phyloP scores from a whole-genome alignment of 2,329 filamentous ascomycete genomes.

The Aspergillus sp. region DNA sequence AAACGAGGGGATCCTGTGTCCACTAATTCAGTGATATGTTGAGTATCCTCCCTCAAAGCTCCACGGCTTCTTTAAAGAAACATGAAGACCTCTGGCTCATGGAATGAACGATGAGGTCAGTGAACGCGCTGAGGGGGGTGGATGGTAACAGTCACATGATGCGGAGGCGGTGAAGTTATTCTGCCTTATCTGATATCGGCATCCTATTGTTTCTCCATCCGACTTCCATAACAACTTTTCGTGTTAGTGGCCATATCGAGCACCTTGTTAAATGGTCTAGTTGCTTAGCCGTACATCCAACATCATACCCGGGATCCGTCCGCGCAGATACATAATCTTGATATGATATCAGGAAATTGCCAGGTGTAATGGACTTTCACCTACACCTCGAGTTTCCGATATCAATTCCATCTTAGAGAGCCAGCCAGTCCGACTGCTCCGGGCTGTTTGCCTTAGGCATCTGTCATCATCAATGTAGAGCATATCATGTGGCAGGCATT shows the following conservation, averaged over 20 bases:
- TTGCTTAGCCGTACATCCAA: no score
- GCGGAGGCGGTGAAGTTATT: constrained; percentile 7
- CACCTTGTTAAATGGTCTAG: no score
- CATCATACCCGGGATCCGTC: no score
- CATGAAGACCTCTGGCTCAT: background rate
- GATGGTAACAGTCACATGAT: constrained; percentile 9
- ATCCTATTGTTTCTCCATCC: background rate
- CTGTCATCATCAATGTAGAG: no score
- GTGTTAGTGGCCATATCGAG: background rate
- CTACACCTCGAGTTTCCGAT: no score
- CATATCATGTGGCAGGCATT: no score
- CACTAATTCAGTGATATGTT: background rate
- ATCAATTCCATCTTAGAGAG: no score
- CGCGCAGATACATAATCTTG: no score
- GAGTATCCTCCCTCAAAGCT: background rate
- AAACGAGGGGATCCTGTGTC: background rate
- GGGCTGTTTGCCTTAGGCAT: no score
- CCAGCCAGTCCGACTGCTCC: no score
- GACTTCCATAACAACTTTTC: background rate
- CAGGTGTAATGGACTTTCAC: no score
- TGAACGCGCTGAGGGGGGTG: constrained; percentile 6
- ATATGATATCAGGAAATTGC: no score
- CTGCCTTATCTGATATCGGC: background rate
- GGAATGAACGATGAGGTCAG: constrained; percentile 2
- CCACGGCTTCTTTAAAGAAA: background rate